Conservation (phyloP, 2,329 filamentous ascomycete species). For the Colletotrichum cereale region DNA sequence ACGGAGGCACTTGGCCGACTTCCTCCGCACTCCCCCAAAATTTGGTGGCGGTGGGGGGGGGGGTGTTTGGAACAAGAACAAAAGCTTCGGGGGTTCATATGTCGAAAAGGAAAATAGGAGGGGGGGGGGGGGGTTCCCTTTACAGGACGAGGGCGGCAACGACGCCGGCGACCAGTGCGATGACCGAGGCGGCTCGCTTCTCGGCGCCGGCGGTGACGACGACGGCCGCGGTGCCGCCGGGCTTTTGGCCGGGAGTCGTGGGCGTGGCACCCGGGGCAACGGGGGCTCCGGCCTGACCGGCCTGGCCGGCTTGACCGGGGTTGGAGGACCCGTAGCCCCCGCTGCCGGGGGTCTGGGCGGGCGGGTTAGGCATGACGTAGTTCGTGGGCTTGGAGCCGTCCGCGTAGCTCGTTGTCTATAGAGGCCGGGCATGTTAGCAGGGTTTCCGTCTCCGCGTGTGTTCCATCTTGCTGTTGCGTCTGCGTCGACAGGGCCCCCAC, state of each 20-base stretch:
- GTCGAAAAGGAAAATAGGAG: too few species aligned
- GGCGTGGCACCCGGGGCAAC: not conserved
- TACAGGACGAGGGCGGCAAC: conserved; percentile 30
- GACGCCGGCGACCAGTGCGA: conserved; percentile 28
- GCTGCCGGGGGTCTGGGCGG: conserved; percentile 5
- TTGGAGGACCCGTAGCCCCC: not conserved
- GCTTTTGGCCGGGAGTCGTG: not conserved
- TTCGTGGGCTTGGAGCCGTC: not conserved
- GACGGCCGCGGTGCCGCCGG: conserved; percentile 5
- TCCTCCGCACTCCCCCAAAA: too few species aligned
- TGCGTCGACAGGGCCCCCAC: not conserved
- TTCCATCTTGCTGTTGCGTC: not conserved
- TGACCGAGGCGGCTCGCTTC: conserved; percentile 8
- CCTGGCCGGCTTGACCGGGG: not conserved
- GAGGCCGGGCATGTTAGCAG: not conserved
- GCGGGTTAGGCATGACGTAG: conserved; percentile 12
- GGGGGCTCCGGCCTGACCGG: not conserved
- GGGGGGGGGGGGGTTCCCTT: not conserved
- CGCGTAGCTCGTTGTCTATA: not conserved
- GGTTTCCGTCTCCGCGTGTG: not conserved
- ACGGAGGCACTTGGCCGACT: not conserved
- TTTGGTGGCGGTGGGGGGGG: too few species aligned
- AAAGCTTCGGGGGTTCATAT: not conserved
- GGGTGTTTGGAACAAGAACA: not conserved
- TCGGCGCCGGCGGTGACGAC: conserved; percentile 33